phyloP scores from a whole-genome alignment of 176 grass and related monocot genomes.

The Bolboschoenus planiculmis region DNA sequence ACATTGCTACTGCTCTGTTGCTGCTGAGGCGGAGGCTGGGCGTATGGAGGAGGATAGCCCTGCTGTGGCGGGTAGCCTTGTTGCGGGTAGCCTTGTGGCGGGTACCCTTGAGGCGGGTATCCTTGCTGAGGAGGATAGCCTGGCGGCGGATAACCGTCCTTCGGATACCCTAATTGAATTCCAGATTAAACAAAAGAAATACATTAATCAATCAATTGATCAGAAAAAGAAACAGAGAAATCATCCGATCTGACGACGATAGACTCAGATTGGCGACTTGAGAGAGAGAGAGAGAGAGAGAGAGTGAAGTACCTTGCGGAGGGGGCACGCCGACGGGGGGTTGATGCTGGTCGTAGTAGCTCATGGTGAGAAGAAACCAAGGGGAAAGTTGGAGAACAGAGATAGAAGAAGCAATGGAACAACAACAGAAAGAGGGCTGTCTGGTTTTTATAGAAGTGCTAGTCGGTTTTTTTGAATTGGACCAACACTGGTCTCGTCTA shows the following conservation, averaged over 20 bases:
- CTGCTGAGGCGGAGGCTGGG: constrained; percentile 41
- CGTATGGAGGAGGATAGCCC: constrained; percentile 45
- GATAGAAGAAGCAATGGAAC: background rate
- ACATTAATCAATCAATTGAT: constrained; percentile 7
- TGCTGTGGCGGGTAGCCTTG: constrained; percentile 30
- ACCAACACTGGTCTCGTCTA: background rate
- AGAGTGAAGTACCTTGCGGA: constrained; percentile 29
- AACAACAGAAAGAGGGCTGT: background rate
- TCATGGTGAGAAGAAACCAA: constrained; percentile 27
- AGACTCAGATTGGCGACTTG: background rate
- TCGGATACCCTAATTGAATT: constrained; percentile 32
- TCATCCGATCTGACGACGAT: background rate
- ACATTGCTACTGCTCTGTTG: constrained; percentile 18
- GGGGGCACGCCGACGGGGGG: constrained; percentile 35
- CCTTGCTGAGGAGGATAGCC: constrained; percentile 14
- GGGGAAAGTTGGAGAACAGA: background rate
- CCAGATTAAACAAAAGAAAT: background rate
- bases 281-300: background rate
- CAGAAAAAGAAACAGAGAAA: background rate
- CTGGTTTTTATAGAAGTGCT: background rate
- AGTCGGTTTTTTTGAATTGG: background rate
- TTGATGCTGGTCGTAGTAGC: constrained; percentile 53
- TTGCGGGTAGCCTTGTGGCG: constrained; percentile 33
- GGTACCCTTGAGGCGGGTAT: constrained; percentile 22
- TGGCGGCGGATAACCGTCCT: constrained; percentile 27